phyloP scores from a whole-genome alignment of 345 rosid genomes.

The Durio zibethinus region DNA sequence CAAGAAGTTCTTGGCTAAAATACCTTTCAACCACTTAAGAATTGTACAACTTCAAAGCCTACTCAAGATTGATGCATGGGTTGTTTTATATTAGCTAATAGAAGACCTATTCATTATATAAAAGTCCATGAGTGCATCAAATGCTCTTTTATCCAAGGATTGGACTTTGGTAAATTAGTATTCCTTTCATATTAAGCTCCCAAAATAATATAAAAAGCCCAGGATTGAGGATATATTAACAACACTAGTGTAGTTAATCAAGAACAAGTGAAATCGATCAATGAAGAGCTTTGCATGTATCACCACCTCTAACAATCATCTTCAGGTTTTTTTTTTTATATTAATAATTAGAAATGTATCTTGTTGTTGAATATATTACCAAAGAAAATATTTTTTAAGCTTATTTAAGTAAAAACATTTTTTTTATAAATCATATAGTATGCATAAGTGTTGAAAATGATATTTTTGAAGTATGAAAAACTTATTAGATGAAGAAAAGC shows the following conservation, averaged over 20 bases:
- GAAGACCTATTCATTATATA: constrained; percentile 78
- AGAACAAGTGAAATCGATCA: constrained; percentile 38
- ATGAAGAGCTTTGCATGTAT: constrained; percentile 34
- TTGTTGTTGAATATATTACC: no score
- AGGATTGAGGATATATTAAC: constrained; percentile 36
- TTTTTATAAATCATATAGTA: no score
- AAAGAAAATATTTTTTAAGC: no score
- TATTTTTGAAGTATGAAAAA: no score
- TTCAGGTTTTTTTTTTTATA: constrained; percentile 62
- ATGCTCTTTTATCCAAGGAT: constrained; percentile 55
- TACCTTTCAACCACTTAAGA: constrained; percentile 59
- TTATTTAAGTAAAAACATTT: no score
- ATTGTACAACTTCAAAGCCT: constrained; percentile 54
- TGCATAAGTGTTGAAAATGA: no score
- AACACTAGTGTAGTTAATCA: constrained; percentile 51
- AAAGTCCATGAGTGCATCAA: constrained; percentile 79
- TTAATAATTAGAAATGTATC: constrained; percentile 76
- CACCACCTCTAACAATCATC: constrained; percentile 47
- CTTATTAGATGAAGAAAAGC: no score
- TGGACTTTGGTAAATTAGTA: constrained; percentile 29
- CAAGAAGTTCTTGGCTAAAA: constrained; percentile 57
- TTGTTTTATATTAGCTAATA: constrained; percentile 80
- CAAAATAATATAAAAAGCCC: constrained; percentile 57
- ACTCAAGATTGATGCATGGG: constrained; percentile 69
- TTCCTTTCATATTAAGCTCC: constrained; percentile 42